Evolutionary conservation across 306 rosid species (phyloP).

Genomic region (Adenanthera pavonina): DNA sequence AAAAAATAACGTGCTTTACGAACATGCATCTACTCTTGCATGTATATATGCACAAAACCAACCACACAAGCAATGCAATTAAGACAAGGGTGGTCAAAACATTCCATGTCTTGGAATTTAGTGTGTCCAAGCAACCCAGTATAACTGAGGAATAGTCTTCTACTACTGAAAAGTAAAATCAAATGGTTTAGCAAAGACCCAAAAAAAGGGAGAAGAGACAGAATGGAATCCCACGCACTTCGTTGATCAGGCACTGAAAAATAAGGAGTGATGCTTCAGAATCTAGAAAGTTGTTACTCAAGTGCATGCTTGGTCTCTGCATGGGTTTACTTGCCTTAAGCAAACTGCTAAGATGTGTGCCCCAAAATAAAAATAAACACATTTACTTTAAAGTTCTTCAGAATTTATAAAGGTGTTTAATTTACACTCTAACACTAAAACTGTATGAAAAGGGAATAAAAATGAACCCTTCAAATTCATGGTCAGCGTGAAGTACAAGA

Average conservation of each 20-base stretch:
- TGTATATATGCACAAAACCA: not conserved
- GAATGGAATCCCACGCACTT: not conserved
- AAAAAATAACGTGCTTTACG: constrained; percentile 4
- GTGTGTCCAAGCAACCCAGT: not conserved
- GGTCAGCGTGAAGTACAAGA: constrained; percentile 3
- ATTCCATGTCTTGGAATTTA: not conserved
- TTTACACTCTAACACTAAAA: constrained; percentile 1
- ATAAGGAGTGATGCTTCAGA: not conserved
- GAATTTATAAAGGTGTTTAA: not conserved
- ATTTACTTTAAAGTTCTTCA: not conserved
- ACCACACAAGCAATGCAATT: not conserved
- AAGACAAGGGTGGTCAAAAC: not conserved
- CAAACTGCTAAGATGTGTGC: constrained; percentile 5
- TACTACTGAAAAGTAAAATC: not conserved
- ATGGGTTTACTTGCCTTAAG: constrained; percentile 7
- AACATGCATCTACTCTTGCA: not conserved
- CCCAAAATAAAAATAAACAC: not conserved
- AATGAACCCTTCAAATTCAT: not conserved
- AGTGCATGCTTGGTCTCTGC: not conserved
- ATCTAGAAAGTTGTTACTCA: not conserved
- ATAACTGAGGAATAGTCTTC: constrained; percentile 3
- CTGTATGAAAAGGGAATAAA: not conserved
- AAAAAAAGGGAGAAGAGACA: not conserved
- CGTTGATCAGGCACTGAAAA: not conserved
- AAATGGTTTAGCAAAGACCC: not conserved